phyloP scores from a whole-genome alignment of 306 rosid species.

The Vigna mungo region DNA sequence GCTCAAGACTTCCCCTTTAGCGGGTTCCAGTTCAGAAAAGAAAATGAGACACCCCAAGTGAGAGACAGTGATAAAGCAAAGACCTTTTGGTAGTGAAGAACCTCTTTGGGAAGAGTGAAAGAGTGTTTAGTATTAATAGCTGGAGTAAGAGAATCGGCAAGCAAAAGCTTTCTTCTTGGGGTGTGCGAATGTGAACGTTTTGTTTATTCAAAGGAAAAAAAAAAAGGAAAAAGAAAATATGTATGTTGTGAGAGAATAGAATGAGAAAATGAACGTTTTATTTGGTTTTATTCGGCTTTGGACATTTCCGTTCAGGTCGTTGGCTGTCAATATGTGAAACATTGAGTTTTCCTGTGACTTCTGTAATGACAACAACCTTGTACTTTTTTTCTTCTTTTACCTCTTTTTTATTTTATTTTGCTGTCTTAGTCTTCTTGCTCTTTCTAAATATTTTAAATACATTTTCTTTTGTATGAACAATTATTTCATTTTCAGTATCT shows the following conservation, averaged over 20 bases:
- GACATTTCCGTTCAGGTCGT: conserved; percentile 39
- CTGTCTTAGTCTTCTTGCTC: background rate
- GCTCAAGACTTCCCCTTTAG: conserved; percentile 36
- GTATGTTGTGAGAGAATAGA: conserved; percentile 2
- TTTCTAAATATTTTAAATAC: background rate
- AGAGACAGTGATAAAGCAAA: conserved; percentile 51
- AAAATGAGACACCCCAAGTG: conserved; percentile 40
- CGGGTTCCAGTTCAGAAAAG: conserved; percentile 20
- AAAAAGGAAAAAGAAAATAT: background rate
- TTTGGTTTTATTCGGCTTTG: conserved; percentile 65
- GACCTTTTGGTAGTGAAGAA: conserved; percentile 51
- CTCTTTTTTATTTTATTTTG: background rate
- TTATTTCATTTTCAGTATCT: background rate
- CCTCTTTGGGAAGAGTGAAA: conserved; percentile 43
- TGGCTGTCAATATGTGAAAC: conserved; percentile 38
- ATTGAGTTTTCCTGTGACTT: conserved; percentile 40
- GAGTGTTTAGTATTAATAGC: conserved; percentile 51
- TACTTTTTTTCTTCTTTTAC: conserved; percentile 18
- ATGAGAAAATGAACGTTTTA: conserved; percentile 71
- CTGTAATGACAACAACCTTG: conserved; percentile 39
- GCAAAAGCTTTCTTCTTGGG: conserved; percentile 55
- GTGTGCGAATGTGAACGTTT: conserved; percentile 69
- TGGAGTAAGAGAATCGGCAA: conserved; percentile 50
- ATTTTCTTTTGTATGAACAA: background rate
- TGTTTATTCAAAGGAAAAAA: conserved; percentile 35